Evolutionary conservation across 805 yeast species (phyloP).

Genomic region (Ogataea ganodermae): DNA sequence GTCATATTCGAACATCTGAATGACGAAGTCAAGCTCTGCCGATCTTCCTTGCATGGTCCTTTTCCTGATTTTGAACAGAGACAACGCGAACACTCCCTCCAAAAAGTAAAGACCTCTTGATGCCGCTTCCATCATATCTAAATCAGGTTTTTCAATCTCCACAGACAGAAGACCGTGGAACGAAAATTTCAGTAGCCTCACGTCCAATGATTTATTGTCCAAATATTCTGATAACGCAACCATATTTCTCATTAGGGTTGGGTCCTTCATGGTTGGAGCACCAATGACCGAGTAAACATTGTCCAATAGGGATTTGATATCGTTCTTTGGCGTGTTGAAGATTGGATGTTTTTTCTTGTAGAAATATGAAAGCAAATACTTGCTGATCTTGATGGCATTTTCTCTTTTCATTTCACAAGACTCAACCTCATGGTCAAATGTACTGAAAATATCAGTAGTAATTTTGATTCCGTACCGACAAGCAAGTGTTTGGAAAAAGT

Average conservation of each 20-base stretch:
- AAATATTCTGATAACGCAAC: slow-evolving; percentile 49
- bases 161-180: slow-evolving; percentile 50
- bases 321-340: slow-evolving; percentile 61
- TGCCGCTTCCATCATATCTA: slow-evolving; percentile 39
- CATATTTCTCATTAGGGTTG: slow-evolving; percentile 47
- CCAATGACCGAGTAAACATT: slow-evolving; percentile 70
- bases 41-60: slow-evolving; percentile 78
- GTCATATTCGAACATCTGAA: slow-evolving; percentile 65
- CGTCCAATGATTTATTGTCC: slow-evolving; percentile 44
- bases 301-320: slow-evolving; percentile 73
- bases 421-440: slow-evolving; percentile 64
- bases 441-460: slow-evolving; percentile 57
- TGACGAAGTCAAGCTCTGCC: slow-evolving; percentile 76
- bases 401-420: slow-evolving; percentile 41
- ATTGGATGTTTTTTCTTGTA: slow-evolving; percentile 60
- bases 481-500: slow-evolving; percentile 72
- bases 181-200: slow-evolving; percentile 48
- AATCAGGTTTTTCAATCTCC: slow-evolving; percentile 30
- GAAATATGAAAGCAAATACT: slow-evolving; percentile 56
- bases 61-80: slow-evolving; percentile 70
- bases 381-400: slow-evolving; percentile 38
- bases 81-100: slow-evolving; percentile 66
- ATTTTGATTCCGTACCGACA: slow-evolving; percentile 76
- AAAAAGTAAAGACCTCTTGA: slow-evolving; percentile 64
- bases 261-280: slow-evolving; percentile 52